Base-by-base conservation (phyloP, 2,329 filamentous ascomycete genomes). In the Nemania diffusa region DNA sequence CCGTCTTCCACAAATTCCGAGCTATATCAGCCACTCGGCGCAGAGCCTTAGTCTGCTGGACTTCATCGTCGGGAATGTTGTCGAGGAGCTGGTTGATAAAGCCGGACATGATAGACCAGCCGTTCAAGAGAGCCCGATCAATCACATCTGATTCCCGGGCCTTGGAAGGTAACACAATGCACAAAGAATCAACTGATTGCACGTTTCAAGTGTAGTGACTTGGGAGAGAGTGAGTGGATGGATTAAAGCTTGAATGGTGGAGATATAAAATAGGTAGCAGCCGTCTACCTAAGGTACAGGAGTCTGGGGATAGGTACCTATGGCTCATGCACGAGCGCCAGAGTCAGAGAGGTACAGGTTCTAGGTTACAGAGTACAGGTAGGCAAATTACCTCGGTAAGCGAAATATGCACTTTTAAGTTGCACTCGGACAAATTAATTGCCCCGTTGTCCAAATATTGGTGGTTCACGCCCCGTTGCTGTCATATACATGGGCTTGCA, bases 11-110 rank as follows among this genome's bases (percentile, higher is more conserved):
- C 3, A 83, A 76, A 20, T 82, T 72, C 55, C 79, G 77, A 17
- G 82, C 81, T 2, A 74, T 73, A 7, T 72, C 72, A 44, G 85
- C 73, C 0, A 86, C 79, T 0, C 76, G 75, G 8, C 75, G 73
- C 17, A 87, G 71, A 37, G 53, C 62, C 29, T 72, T 34, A 17
- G 62, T 60, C 34, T 58, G 69, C 26, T 64, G 57, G 22, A 63
- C 70, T n/a, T 71, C 67, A 20, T 74, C 62, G 9, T 69, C 46
- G 37, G 74, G 68, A 29, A 70, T 34, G 51, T 63, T 67, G 44
- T 69, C 60, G 22, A 75, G 64, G 48, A 75, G 70, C 57, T 67
- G 64, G 62, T 71, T 62, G 51, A 74, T 65, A 17, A 64, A 65
- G 67, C 71, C 67, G 29, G 69, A 72, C 74, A 75, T 76, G 51